Percentiles rank a stretch among this genome's conserved stretches.
These are phyloP conservation scores for Leptomonas pyrrhocoris DNA, from an alignment of 208 protist species.

Conservation along the genomic window DNA sequence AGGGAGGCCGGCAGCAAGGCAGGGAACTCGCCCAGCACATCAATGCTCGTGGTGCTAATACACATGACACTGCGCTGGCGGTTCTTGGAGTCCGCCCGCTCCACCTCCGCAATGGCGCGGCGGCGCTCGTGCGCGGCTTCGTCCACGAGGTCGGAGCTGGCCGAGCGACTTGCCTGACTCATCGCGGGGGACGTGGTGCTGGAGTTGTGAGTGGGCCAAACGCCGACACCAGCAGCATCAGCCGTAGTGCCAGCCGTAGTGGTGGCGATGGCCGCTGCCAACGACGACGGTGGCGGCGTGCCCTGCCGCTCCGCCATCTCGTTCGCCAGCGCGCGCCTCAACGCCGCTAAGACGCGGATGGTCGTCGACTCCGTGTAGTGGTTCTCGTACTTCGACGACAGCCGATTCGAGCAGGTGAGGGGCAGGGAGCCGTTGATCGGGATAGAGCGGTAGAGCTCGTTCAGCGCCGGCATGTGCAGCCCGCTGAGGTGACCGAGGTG, in stretches of 20 bases:
- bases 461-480: conserved; percentile 67
- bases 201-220: not conserved
- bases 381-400: conserved; percentile 43
- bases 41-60: conserved; percentile 47
- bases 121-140: conserved; percentile 14
- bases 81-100: conserved; percentile 6
- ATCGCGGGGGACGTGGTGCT: not conserved
- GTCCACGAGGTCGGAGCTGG: conserved; percentile 4
- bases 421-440: conserved; percentile 48
- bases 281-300: conserved; percentile 10
- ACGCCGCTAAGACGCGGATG: conserved; percentile 43
- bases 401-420: conserved; percentile 55
- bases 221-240: too few relatives aligned
- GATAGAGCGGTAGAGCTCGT: conserved; percentile 67
- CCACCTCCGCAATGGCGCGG: conserved; percentile 10
- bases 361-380: conserved; percentile 46
- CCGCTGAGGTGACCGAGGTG: conserved; percentile 71
- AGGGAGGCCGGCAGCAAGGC: conserved; percentile 58
- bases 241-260: too few relatives aligned
- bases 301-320: conserved; percentile 34
- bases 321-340: conserved; percentile 40
- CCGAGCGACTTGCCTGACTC: conserved; percentile 5
- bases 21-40: conserved; percentile 41
- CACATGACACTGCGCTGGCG: conserved; percentile 41
- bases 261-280: not conserved